Evolutionary conservation across 2,329 filamentous ascomycete species (phyloP).

Genomic region (Fusarium chuoi): DNA sequence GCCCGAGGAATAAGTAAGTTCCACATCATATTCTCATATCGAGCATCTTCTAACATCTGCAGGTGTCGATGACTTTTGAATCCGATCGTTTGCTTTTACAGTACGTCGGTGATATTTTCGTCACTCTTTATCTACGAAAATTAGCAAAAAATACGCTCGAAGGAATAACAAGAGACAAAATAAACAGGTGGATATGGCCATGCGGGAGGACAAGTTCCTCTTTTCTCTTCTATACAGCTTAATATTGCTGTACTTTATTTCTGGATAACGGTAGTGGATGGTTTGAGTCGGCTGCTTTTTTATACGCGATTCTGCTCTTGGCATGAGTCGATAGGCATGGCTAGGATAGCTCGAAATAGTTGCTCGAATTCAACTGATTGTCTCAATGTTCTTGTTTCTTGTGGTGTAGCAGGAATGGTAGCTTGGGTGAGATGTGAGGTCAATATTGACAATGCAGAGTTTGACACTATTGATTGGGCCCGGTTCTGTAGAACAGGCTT

Average conservation of each 20-base stretch:
- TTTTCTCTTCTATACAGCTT: conserved; percentile 28
- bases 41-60: conserved; percentile 1
- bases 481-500: background rate
- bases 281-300: conserved; percentile 35
- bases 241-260: conserved; percentile 20
- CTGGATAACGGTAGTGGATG: conserved; percentile 37
- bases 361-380: conserved; percentile 34
- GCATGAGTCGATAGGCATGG: conserved; percentile 29
- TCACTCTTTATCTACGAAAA: conserved; percentile 13
- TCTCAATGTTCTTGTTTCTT: conserved; percentile 3
- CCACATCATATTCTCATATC: background rate
- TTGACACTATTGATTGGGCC: background rate
- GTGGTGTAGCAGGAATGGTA: background rate
- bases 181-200: conserved; percentile 15
- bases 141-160: conserved; percentile 20
- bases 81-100: conserved; percentile 18
- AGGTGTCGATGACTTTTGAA: conserved; percentile 6
- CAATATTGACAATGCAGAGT: background rate
- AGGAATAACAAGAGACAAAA: conserved; percentile 12
- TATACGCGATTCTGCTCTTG: conserved; percentile 24
- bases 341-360: conserved; percentile 26
- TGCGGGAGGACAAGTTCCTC: background rate
- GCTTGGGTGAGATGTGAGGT: background rate
- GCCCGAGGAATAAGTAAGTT: conserved; percentile 36
- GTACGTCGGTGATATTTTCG: conserved; percentile 2